Percentiles rank a stretch among this genome's conserved stretches.
phyloP scores from a whole-genome alignment of 2,329 filamentous ascomycete genomes.

The Scytalidium sp. region DNA sequence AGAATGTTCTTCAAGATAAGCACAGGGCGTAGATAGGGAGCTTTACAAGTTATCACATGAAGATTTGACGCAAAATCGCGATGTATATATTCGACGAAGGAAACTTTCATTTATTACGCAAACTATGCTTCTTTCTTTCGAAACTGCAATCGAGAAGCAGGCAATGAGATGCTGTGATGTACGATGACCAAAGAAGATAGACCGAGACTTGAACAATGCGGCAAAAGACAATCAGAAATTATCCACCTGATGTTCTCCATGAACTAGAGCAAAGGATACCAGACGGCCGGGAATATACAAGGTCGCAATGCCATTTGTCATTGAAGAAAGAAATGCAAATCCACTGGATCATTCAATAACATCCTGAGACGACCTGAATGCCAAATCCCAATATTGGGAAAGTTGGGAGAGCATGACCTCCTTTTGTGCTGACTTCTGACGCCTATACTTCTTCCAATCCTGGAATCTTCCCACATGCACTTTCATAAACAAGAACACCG shows the following conservation, averaged over 20 bases:
- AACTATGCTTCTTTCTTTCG: constrained; percentile 13
- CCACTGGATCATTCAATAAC: background rate
- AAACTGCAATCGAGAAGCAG: background rate
- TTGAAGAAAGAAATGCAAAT: constrained; percentile 1
- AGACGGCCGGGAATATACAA: background rate
- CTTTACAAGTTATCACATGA: too few relatives aligned
- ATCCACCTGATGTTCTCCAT: constrained; percentile 1
- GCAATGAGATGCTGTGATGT: background rate
- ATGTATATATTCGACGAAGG: background rate
- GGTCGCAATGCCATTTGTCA: background rate
- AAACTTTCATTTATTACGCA: constrained; percentile 17
- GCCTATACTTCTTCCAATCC: background rate
- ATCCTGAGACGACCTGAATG: background rate
- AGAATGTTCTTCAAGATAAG: too few relatives aligned
- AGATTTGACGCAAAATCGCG: too few relatives aligned
- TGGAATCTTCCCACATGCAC: constrained; percentile 1
- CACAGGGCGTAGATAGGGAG: too few relatives aligned
- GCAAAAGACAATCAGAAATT: constrained; percentile 2
- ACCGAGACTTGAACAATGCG: background rate
- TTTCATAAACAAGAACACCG: constrained; percentile 16
- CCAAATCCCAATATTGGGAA: constrained; percentile 3
- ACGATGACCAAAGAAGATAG: background rate
- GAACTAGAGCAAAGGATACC: background rate
- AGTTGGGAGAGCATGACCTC: constrained; percentile 6
- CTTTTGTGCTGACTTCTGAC: background rate